Percentiles rank a stretch among this genome's conserved stretches.
These are phyloP conservation scores for Heritiera fomes DNA, from an alignment of 345 rosid species.

Conservation along the genomic window DNA sequence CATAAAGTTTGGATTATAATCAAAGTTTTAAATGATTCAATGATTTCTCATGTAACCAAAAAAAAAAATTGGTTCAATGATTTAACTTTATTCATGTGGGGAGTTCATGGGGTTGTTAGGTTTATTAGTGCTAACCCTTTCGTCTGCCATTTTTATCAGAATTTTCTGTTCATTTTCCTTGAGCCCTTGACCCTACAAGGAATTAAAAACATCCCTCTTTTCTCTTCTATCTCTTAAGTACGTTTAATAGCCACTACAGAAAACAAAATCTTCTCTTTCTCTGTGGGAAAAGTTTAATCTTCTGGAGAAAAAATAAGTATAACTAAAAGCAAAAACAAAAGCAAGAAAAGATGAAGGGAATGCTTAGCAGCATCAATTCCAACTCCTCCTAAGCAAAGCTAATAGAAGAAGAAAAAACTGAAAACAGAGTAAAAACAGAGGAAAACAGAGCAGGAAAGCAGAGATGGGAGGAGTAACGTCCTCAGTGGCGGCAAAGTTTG, in stretches of 20 bases:
- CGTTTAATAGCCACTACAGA: background rate
- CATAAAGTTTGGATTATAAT: background rate
- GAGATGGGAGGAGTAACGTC: conserved; percentile 95
- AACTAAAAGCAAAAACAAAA: conserved; percentile 12
- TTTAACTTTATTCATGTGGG: conserved; percentile 38
- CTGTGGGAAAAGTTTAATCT: conserved; percentile 17
- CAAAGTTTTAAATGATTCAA: background rate
- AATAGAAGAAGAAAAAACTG: background rate
- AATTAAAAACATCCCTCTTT: background rate
- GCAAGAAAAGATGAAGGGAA: background rate
- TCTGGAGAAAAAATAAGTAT: conserved; percentile 23
- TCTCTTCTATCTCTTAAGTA: no score
- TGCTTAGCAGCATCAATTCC: conserved; percentile 28
- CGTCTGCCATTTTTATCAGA: conserved; percentile 8
- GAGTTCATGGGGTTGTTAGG: conserved; percentile 24
- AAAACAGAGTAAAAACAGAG: background rate
- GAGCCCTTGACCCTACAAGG: conserved; percentile 27
- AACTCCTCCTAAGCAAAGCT: background rate
- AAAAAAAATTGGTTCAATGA: conserved; percentile 3
- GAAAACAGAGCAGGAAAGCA: conserved; percentile 17
- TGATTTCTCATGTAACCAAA: background rate
- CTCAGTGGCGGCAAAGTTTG: conserved; percentile 96
- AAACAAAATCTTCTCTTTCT: conserved; percentile 11
- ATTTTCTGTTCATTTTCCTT: conserved; percentile 17
- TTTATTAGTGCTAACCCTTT: background rate